Base-by-base conservation (phyloP, 1,284 basidiomycete genomes). In the Apiotrichum brassicae region DNA sequence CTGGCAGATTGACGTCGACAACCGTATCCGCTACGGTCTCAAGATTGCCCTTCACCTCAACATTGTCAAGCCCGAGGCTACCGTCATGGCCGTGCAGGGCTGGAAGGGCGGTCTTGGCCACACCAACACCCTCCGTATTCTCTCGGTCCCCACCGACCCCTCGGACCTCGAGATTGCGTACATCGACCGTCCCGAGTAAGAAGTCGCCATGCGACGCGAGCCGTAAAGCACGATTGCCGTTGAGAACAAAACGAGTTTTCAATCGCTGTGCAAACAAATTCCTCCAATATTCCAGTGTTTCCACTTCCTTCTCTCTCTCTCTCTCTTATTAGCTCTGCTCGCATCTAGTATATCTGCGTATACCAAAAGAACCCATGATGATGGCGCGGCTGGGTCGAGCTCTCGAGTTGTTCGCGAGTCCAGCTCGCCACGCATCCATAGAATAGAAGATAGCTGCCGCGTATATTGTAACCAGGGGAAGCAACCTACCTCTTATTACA, bases 91-190 rank as follows among this genome's bases (percentile, higher is more conserved):
- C 43, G 85, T 98, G 11, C 95, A 98, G 76, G 95, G 95, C 43
- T 99, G 94, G 94, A 93, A 94, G 77, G 91, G 91, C 47, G 94
- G 95, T 59, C 82, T 94, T 51, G 93, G 93, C 38, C 89, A 95
- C 78, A 73, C 71, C 64, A 75, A 75, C 71, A 75, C 73, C 36
- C 65, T 75, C 49, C 66, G 73, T 46, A 74, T 75, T 58, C 63
- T 73, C 49, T 70, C 66, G 57, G 90, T 93, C 43, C 90, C 90
- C n/a, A 87, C 86, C 38, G 87, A 92, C 67, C 63, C 76, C 45
- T 84, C 86, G 48, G 89, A 94, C 74, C 77, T 94, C 52, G 83
- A 86, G 72, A 69, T 86, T 73, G 53, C 56, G 33, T 50, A 35
- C 50, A 58, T 58, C 25, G 54, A 56, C 48, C 54, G 54, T 45